Evolutionary conservation across 192 early-diverging fungal genomes (phyloP).

Genomic region (Anaeromyces robustus): DNA sequence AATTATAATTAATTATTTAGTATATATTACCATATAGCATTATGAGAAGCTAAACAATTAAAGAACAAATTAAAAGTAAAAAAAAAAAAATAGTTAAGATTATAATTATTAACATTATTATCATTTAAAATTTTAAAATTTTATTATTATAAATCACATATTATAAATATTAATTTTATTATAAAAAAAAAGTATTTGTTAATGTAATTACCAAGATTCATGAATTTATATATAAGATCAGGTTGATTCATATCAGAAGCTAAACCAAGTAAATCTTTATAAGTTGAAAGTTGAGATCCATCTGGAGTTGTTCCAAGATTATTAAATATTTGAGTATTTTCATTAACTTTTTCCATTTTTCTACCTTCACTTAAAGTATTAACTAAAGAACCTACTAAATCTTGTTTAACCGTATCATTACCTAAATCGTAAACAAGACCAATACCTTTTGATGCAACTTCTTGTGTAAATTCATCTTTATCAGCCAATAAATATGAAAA

Average conservation of each 20-base stretch:
- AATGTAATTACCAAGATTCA: neutral
- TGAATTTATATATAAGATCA: slow-evolving; percentile 27
- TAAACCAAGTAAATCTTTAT: slow-evolving; percentile 68
- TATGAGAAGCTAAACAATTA: slow-evolving; percentile 81
- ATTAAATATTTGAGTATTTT: slow-evolving; percentile 60
- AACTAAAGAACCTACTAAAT: slow-evolving; percentile 55
- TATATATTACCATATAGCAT: slow-evolving; percentile 67
- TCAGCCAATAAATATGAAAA: slow-evolving; percentile 64
- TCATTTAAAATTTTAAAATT: neutral
- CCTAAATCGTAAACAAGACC: slow-evolving; percentile 69
- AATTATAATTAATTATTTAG: too few species aligned
- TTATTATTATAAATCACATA: too few species aligned
- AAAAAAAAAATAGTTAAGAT: neutral
- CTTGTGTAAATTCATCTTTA: slow-evolving; percentile 75
- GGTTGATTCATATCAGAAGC: slow-evolving; percentile 88
- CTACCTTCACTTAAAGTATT: slow-evolving; percentile 61
- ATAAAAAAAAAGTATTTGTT: too few species aligned
- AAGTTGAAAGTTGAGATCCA: slow-evolving; percentile 47
- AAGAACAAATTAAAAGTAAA: slow-evolving; percentile 57
- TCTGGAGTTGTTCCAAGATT: slow-evolving; percentile 59
- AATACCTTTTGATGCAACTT: slow-evolving; percentile 74
- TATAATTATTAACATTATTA: neutral
- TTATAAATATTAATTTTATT: too few species aligned
- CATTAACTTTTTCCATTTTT: slow-evolving; percentile 36
- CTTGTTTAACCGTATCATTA: slow-evolving; percentile 42